Evolutionary conservation across 108 stramenopile genomes (phyloP).

Genomic region (Pseudonitzschia delicatissima): DNA sequence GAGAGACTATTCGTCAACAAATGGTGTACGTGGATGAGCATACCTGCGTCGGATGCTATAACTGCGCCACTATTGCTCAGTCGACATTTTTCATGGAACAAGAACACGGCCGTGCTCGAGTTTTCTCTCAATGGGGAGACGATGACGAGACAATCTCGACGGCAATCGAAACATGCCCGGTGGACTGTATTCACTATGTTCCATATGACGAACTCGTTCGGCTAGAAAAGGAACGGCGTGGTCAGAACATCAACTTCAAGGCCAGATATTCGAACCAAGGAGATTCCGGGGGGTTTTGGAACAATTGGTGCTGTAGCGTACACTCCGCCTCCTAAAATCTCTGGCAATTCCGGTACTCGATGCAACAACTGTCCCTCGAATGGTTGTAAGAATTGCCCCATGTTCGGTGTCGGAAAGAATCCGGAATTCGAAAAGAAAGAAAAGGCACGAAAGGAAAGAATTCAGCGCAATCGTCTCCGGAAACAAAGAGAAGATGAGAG

Average conservation of each 20-base stretch:
- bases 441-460: conserved; percentile 44
- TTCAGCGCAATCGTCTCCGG: conserved; percentile 56
- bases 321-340: conserved; percentile 68
- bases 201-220: conserved; percentile 77
- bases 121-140: conserved; percentile 92
- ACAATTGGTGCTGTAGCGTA: conserved; percentile 52
- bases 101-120: conserved; percentile 85
- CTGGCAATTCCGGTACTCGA: conserved; percentile 68
- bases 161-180: conserved; percentile 91
- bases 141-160: conserved; percentile 78
- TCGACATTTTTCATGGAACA: conserved; percentile 92
- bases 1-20: conserved; percentile 72
- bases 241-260: conserved; percentile 88
- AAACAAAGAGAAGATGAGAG: conserved; percentile 82
- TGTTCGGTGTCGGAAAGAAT: conserved; percentile 91
- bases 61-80: conserved; percentile 87
- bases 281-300: conserved; percentile 40
- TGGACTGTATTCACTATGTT: conserved; percentile 93
- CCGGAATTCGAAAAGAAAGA: conserved; percentile 81
- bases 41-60: conserved; percentile 89
- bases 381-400: conserved; percentile 41
- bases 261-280: conserved; percentile 78
- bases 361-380: conserved; percentile 81
- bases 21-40: conserved; percentile 91
- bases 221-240: conserved; percentile 80